A percentile compares a stretch with the other conserved stretches of the same genome.
These are phyloP conservation scores for Triticum timopheevii DNA, from an alignment of 176 grass and related monocot species.

Conservation along the genomic window DNA sequence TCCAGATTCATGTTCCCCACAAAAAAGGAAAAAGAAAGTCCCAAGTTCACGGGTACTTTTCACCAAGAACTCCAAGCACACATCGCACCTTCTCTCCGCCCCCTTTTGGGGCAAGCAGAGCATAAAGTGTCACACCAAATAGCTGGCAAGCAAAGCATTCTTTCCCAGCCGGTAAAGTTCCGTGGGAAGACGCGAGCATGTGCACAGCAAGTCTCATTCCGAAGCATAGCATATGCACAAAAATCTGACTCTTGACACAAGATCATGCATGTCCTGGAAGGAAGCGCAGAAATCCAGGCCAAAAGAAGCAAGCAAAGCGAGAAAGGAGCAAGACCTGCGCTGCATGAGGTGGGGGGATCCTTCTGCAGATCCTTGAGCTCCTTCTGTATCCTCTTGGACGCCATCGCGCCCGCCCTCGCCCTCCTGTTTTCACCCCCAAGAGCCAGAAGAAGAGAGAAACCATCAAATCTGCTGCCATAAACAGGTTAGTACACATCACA, in stretches of 20 bases:
- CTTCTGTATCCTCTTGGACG: slow-evolving; percentile 84
- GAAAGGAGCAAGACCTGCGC: slow-evolving; percentile 56
- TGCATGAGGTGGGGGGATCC: slow-evolving; percentile 80
- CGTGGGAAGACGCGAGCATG: not conserved
- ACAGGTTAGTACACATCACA: not conserved
- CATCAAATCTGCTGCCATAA: not conserved
- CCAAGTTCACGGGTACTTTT: not conserved
- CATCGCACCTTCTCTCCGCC: not conserved
- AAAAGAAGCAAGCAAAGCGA: not conserved
- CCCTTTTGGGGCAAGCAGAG: not conserved
- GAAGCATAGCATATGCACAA: slow-evolving; percentile 27
- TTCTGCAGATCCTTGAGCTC: slow-evolving; percentile 90
- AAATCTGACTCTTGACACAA: slow-evolving; percentile 12
- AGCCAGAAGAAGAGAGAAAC: slow-evolving; percentile 14
- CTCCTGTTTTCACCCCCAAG: not conserved
- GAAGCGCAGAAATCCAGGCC: slow-evolving; percentile 14
- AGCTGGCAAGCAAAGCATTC: not conserved
- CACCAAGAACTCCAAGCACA: slow-evolving; percentile 4
- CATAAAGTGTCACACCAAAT: not conserved
- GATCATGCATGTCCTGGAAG: not conserved
- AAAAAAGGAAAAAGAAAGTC: no score
- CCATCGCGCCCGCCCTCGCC: slow-evolving; percentile 31
- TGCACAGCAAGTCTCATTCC: slow-evolving; percentile 1
- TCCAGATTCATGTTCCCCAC: no score
- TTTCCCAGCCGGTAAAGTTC: not conserved